These are phyloP conservation scores for Fusarium graminum DNA, from an alignment of 2,329 filamentous ascomycete genomes.

Conservation along the genomic window DNA sequence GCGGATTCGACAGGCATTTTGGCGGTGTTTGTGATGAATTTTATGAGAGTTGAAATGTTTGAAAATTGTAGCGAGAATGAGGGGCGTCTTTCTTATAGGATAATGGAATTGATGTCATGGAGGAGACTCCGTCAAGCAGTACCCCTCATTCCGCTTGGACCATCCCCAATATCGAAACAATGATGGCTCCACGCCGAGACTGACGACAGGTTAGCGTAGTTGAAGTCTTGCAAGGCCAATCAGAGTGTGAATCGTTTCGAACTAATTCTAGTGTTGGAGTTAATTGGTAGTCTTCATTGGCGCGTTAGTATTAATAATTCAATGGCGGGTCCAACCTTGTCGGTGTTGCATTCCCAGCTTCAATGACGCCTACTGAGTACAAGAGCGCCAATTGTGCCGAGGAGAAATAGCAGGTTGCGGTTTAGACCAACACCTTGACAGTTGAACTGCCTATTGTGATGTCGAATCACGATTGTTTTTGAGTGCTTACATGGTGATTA, in stretches of 20 bases:
- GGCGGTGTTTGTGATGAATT: neutral
- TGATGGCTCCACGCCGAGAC: conserved; percentile 29
- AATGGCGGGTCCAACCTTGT: conserved; percentile 11
- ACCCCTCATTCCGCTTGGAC: neutral
- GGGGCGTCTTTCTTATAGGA: conserved; percentile 11
- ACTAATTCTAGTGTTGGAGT: neutral
- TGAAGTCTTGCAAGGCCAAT: conserved; percentile 9
- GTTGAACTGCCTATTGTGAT: neutral
- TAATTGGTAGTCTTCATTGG: conserved; percentile 4
- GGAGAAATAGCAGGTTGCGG: neutral
- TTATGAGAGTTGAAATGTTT: neutral
- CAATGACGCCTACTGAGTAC: conserved; percentile 23
- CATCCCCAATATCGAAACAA: conserved; percentile 12
- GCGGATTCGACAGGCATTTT: conserved; percentile 42
- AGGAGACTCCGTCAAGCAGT: conserved; percentile 16
- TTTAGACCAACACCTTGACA: neutral
- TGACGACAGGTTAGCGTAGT: conserved; percentile 31
- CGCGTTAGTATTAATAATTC: conserved; percentile 29
- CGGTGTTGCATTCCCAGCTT: conserved; percentile 7
- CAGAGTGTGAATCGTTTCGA: neutral
- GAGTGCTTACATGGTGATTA: conserved; percentile 6
- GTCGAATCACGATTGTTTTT: neutral
- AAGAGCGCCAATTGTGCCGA: neutral
- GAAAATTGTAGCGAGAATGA: neutral
- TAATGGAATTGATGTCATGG: conserved; percentile 27